Evolutionary conservation across 352 stramenopile species (phyloP).

Genomic region (Pseudoperonospora humuli): DNA sequence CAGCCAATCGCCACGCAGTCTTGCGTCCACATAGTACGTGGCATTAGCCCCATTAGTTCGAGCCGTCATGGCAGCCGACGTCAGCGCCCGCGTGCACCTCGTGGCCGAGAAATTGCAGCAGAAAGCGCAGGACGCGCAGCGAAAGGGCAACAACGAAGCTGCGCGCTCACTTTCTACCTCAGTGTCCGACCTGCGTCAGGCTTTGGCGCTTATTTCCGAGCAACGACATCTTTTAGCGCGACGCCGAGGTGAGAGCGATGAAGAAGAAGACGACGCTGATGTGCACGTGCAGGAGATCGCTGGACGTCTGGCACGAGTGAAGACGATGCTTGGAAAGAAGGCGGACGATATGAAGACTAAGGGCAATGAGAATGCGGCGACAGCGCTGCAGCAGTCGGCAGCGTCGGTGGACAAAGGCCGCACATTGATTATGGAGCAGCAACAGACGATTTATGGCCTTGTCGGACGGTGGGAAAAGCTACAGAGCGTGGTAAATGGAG

Average conservation of each 20-base stretch:
- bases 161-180: slow-evolving; percentile 40
- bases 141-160: slow-evolving; percentile 42
- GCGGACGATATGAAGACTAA: slow-evolving; percentile 70
- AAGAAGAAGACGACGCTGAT: slow-evolving; percentile 17
- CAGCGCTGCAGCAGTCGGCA: slow-evolving; percentile 49
- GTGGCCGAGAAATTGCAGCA: slow-evolving; percentile 71
- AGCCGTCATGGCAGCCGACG: slow-evolving; percentile 38
- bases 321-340: slow-evolving; percentile 60
- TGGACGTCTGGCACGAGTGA: slow-evolving; percentile 31
- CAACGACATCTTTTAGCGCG: slow-evolving; percentile 38
- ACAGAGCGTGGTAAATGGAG: slow-evolving; percentile 2
- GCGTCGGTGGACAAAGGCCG: slow-evolving; percentile 28
- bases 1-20: background rate
- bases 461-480: slow-evolving; percentile 23
- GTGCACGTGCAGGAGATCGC: slow-evolving; percentile 29
- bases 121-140: slow-evolving; percentile 57
- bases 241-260: slow-evolving; percentile 19
- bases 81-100: slow-evolving; percentile 54
- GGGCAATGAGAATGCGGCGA: slow-evolving; percentile 46
- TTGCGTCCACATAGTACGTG: background rate
- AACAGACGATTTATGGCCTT: slow-evolving; percentile 42
- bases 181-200: slow-evolving; percentile 47
- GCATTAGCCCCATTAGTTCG: background rate
- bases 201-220: slow-evolving; percentile 44
- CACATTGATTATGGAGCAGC: slow-evolving; percentile 33